phyloP scores from a whole-genome alignment of 345 rosid genomes.

The Gossypium turneri region DNA sequence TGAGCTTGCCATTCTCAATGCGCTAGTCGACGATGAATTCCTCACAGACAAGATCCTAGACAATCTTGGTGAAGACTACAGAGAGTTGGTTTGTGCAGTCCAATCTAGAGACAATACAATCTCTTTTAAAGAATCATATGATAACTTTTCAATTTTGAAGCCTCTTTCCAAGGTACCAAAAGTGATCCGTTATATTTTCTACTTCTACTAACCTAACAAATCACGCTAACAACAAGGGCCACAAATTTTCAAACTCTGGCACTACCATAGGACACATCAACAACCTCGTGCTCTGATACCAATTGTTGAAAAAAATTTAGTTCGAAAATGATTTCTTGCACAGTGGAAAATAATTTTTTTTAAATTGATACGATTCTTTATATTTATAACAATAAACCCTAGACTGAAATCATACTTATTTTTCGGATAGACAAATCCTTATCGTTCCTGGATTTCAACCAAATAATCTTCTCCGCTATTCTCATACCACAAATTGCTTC shows the following conservation, averaged over 20 bases:
- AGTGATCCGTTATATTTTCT: neutral
- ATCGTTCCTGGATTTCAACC: too few relatives aligned
- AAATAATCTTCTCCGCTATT: too few relatives aligned
- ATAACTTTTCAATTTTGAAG: neutral
- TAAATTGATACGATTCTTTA: too few relatives aligned
- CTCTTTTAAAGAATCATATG: neutral
- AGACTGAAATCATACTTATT: too few relatives aligned
- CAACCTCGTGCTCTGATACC: too few relatives aligned
- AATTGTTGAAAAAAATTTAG: rapidly evolving
- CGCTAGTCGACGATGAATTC: neutral
- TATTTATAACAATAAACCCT: too few relatives aligned
- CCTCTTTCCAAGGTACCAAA: neutral
- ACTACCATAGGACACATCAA: neutral
- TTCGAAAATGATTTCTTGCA: too few relatives aligned
- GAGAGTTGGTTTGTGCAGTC: neutral
- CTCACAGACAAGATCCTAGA: neutral
- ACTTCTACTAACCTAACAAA: neutral
- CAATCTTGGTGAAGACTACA: neutral
- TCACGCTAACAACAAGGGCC: neutral
- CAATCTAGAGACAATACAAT: neutral
- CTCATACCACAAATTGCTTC: too few relatives aligned
- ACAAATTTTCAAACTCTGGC: neutral
- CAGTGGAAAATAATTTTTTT: too few relatives aligned
- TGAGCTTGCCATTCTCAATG: neutral
- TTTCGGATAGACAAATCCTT: too few relatives aligned